Evolutionary conservation across 2,329 filamentous ascomycete species (phyloP), one percentile per base, ranked within the genome.

Genomic region (Mollisia scopiformis): DNA sequence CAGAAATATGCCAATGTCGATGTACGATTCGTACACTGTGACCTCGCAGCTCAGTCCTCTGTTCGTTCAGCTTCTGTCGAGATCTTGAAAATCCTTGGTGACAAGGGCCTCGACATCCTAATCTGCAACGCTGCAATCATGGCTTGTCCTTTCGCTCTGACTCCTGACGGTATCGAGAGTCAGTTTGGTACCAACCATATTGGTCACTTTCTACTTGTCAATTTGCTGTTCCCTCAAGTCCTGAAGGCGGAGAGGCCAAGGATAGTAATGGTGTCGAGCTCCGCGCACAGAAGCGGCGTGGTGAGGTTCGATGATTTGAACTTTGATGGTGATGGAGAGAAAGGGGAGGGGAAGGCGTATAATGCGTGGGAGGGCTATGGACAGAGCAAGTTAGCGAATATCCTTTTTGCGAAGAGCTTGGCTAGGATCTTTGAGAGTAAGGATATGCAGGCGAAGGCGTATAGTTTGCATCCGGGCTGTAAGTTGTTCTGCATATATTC

Each of bases 131-230:
- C 70, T 0, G 71, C 62, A 23, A 66, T 69, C 10, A 68, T 68
- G 68, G 61, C 57, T 6, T 54, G 43, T 58, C 64, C 65, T 1
- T 66, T 58, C 41, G 58, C 64, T n/a, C 43, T 58, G n/a, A 69
- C 69, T 6, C 62, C 65, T n/a, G 80, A 83, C 62, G 80, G 80
- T 25, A 78, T 78, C 64, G 83, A 86, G 65, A 68, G 69, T 0
- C 82, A 85, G 58, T 80, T 86, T 61, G 82, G 77, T 33, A 79
- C 76, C 6, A 85, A 85, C 68, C 78, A 86, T 66, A 71, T 87
- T 1, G 76, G 73, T 8, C 80, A 84, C 64, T 86, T 85, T 72
- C 75, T 85, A 0, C 75, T 86, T 14, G 80, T 83, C 61, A 74
- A 82, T 27, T 75, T 84, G 1, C 73, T 86, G 13, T 59, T 64